Base-by-base conservation (phyloP, 495 filamentous ascomycete species). In the Clavariopsis aquatica region DNA sequence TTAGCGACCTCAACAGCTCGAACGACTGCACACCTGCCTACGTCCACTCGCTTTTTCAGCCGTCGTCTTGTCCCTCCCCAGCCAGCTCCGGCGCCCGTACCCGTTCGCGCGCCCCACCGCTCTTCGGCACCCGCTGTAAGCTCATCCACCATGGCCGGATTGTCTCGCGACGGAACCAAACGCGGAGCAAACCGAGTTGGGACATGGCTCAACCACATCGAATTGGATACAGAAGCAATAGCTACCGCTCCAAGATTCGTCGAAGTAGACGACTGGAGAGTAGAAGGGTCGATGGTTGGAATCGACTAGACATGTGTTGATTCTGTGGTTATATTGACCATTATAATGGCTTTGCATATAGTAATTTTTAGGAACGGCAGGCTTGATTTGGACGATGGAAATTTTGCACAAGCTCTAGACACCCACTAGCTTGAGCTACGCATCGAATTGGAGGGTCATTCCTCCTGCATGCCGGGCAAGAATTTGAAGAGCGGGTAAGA, bases 141-240 rank as follows among this genome's bases (percentile, higher is more conserved):
- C 28, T 59, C 69, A 10, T 63, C 64, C 7, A 65, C 58, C 4
- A 70, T 73, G 71, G 71, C 71, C 1, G 69, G 71, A 19, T 64
- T 69, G 38, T 69, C 69, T 19, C 56, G 43, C 1, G 66, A 72
- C 62, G 68, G 68, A 1, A 63, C 54, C 22, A 49, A 55, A 22
- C 51, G 52, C 5, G 71, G 66, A 1, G 70, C 65, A 20, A 70
- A 62, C 49, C 51, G 71, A 22, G 69, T 73, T 23, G 69, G 69
- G 24, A 62, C 61, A 15, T 73, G 71, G 71, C 59, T 72, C 17
- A 60, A 61, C 29, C 66, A 73, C 60, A 65, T 73, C 12, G 43
- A 65, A 46, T 7, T 64, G 31, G 71, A 72, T 47, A 29, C 49
- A 9, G 68, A 70, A 5, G 70, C 70, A 1, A 52, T 68, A 5